Evolutionary conservation across 179 eudicot species (phyloP).

Genomic region (Beta macrorhiza): DNA sequence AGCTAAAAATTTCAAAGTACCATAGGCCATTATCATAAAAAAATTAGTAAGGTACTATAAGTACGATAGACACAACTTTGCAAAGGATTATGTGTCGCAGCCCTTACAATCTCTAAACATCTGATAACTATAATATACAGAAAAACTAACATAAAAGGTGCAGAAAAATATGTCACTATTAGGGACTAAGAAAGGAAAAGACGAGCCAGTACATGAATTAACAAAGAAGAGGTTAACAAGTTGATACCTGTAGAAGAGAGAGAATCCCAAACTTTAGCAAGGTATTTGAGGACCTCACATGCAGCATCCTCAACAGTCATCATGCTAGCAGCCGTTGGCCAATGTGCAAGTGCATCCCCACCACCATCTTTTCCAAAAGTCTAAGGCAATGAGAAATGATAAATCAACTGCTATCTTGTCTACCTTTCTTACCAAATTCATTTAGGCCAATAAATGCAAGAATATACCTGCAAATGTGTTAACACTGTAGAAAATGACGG

Average conservation of each 20-base stretch:
- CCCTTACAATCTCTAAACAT: background rate
- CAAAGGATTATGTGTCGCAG: background rate
- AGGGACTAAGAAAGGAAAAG: background rate
- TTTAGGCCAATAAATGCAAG: background rate
- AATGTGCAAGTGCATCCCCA: conserved; percentile 96
- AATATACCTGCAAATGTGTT: conserved; percentile 72
- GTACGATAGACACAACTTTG: background rate
- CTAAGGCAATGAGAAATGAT: conserved; percentile 36
- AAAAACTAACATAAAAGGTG: background rate
- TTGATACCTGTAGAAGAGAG: conserved; percentile 78
- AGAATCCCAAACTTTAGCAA: conserved; percentile 80
- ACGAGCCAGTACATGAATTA: background rate
- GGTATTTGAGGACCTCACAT: conserved; percentile 80
- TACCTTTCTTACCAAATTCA: background rate
- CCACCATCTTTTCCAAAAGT: conserved; percentile 83
- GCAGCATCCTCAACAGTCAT: conserved; percentile 86
- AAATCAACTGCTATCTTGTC: background rate
- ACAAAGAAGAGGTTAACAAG: background rate
- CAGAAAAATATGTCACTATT: background rate
- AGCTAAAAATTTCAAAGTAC: background rate
- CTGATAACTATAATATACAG: conserved; percentile 6
- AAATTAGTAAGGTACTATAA: background rate
- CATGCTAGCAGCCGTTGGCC: conserved; percentile 73
- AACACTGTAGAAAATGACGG: conserved; percentile 70
- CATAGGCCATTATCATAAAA: no score